phyloP scores from a whole-genome alignment of 495 filamentous ascomycete genomes.

The Cercophora samala region DNA sequence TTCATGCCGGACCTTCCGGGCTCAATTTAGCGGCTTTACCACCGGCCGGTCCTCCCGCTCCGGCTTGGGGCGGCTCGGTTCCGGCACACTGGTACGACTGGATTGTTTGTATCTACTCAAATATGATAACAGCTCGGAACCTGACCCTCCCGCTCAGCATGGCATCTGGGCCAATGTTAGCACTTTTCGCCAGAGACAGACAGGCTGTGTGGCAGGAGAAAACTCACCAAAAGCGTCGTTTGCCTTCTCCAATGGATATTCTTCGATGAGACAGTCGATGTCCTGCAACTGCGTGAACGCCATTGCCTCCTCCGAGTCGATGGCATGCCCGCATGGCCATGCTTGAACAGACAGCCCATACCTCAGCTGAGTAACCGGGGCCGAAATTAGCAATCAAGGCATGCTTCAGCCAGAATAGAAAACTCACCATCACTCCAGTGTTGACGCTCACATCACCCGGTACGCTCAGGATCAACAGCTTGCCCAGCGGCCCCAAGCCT shows the following conservation, averaged over 20 bases:
- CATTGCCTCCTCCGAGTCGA: slow-evolving; percentile 65
- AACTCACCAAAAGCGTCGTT: slow-evolving; percentile 46
- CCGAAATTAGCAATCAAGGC: neutral
- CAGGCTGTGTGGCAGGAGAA: too few species aligned
- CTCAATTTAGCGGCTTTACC: neutral
- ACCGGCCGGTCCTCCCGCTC: neutral
- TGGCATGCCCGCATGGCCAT: slow-evolving; percentile 62
- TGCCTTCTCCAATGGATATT: slow-evolving; percentile 55
- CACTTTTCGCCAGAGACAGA: too few species aligned
- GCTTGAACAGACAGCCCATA: slow-evolving; percentile 48
- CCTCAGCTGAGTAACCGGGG: slow-evolving; percentile 7
- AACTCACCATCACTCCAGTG: slow-evolving; percentile 9
- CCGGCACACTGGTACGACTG: too few species aligned
- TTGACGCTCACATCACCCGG: slow-evolving; percentile 17
- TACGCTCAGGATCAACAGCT: slow-evolving; percentile 41
- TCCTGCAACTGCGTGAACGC: slow-evolving; percentile 54
- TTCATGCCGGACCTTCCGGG: neutral
- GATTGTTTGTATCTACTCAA: neutral
- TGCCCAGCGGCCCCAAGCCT: slow-evolving; percentile 55
- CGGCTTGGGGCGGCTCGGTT: too few species aligned
- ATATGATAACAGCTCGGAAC: slow-evolving; percentile 16
- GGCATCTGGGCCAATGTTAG: neutral
- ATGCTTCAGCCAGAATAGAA: neutral
- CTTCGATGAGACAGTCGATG: slow-evolving; percentile 63
- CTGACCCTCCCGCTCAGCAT: slow-evolving; percentile 18